Evolutionary conservation across 2,329 filamentous ascomycete genomes (phyloP).

Genomic region (Cercospora brassicicola): DNA sequence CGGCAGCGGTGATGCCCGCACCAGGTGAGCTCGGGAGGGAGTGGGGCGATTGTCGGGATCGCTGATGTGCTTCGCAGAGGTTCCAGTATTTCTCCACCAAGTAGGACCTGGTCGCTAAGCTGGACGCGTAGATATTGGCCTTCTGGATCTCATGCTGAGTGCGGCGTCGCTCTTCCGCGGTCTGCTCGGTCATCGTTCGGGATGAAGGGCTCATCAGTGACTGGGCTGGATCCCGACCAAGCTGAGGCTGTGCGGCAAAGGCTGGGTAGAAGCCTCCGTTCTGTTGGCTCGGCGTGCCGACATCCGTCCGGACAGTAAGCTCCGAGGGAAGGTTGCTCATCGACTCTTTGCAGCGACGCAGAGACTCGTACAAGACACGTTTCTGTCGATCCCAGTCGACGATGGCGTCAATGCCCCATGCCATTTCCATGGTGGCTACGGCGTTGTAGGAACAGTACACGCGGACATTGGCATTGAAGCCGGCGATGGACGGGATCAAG

Average conservation of each 20-base stretch:
- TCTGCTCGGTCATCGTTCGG: slow-evolving; percentile 34
- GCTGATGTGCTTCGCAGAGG: slow-evolving; percentile 64
- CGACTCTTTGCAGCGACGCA: slow-evolving; percentile 68
- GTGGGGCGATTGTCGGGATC: slow-evolving; percentile 39
- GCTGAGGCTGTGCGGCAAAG: slow-evolving; percentile 27
- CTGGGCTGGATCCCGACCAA: slow-evolving; percentile 31
- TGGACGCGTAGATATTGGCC: slow-evolving; percentile 81
- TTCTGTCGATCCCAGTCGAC: slow-evolving; percentile 77
- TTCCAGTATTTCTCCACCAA: slow-evolving; percentile 84
- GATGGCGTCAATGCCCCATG: slow-evolving; percentile 74
- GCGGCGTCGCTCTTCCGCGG: slow-evolving; percentile 43
- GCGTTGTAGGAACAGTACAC: slow-evolving; percentile 80
- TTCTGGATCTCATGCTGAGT: slow-evolving; percentile 88
- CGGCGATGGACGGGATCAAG: slow-evolving; percentile 68
- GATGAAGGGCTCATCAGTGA: slow-evolving; percentile 39
- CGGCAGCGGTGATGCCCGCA: slow-evolving; percentile 39
- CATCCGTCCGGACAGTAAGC: slow-evolving; percentile 58
- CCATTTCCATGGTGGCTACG: slow-evolving; percentile 75
- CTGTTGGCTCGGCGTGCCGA: slow-evolving; percentile 35
- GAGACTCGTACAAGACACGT: slow-evolving; percentile 67
- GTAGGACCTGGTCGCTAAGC: slow-evolving; percentile 77
- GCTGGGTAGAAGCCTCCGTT: slow-evolving; percentile 31
- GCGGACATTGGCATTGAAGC: slow-evolving; percentile 76
- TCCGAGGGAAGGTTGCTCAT: slow-evolving; percentile 68
- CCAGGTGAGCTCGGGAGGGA: slow-evolving; percentile 41